Base-by-base conservation (phyloP, 495 filamentous ascomycete species). In the Hyaloscypha finlandica region DNA sequence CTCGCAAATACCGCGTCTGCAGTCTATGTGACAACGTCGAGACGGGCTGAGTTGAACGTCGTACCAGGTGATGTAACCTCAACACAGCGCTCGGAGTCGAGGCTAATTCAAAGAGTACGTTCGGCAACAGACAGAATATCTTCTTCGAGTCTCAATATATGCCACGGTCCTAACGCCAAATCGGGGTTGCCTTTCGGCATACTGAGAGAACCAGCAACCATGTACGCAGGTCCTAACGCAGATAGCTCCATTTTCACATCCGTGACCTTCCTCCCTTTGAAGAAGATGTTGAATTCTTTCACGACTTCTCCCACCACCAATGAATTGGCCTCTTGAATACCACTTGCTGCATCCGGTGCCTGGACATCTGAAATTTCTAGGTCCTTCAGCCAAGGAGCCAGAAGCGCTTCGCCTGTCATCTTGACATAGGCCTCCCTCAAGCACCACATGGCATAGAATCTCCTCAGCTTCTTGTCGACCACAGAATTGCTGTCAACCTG, bases 381-480 rank as follows among this genome's bases (percentile, higher is more conserved):
- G 22, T 89, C 81, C 61, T 81, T 80, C 63, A 97, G 75, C 93
- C 92, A 97, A 3, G 83, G 80, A 4, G 93, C 93, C 39, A 96
- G 78, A 58, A 97, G 79, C 20, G 92, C 93, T 70, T 96, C 93
- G 33, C 93, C 93, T 9, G 91, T 92, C 85, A 97, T 86, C 84
- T 97, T 97, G 68, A 97, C 87, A 78, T 93, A 97, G 1, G 93
- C 91, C 78, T 97, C 93, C 70, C 95, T 91, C 62, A 95, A 81
- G 63, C 89, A 92, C 92, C 92, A 97, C 69, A 90, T 90, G 2
- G 93, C 87, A 72, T 95, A 97, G 76, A 97, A 97, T 6, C 87
- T 80, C 3, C 93, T 82, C 52, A 96, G 79, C 35, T 88, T 85
- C 52, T 83, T 84, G 53, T 84, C 79, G 25, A 89, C 79, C 12